Conservation (phyloP, 139 green algal genomes). For the Eudorina sp. region DNA sequence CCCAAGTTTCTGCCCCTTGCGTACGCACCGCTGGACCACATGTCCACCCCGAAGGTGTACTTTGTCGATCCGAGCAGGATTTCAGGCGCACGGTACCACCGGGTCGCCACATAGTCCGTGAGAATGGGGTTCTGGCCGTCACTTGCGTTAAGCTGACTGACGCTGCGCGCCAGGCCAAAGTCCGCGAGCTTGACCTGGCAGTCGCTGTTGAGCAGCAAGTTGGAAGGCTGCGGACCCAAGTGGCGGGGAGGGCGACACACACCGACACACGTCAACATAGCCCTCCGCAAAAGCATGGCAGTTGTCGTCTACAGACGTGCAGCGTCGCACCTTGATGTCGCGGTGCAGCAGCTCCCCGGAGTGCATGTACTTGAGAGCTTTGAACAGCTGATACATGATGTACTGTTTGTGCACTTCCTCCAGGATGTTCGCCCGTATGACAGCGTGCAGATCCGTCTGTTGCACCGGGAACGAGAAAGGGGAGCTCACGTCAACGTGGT, state of each 20-base stretch:
- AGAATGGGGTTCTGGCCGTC: slow-evolving; percentile 82
- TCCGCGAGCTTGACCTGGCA: slow-evolving; percentile 96
- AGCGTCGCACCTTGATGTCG: slow-evolving; percentile 92
- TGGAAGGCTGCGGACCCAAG: slow-evolving; percentile 84
- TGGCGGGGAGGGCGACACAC: background rate
- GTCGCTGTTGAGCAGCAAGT: slow-evolving; percentile 98
- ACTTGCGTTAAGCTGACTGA: slow-evolving; percentile 72
- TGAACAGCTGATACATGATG: slow-evolving; percentile 99
- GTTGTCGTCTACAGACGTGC: background rate
- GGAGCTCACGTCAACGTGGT: too few species aligned
- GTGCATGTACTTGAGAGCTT: slow-evolving; percentile 97
- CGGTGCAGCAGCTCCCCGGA: slow-evolving; percentile 94
- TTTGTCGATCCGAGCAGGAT: slow-evolving; percentile 95
- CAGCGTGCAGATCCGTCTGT: slow-evolving; percentile 93
- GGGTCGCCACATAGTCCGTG: slow-evolving; percentile 99
- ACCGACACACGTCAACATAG: background rate
- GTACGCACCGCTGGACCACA: slow-evolving; percentile 93
- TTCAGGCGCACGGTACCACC: slow-evolving; percentile 97
- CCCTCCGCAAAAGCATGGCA: background rate
- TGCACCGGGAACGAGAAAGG: too few species aligned
- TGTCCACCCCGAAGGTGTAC: slow-evolving; percentile 98
- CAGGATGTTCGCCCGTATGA: slow-evolving; percentile 96
- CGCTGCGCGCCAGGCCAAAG: slow-evolving; percentile 81
- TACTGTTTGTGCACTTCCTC: slow-evolving; percentile 98
- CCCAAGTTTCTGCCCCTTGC: too few species aligned